Evolutionary conservation across 257 asterid species (phyloP).

Genomic region (Gynochthodes officinalis): DNA sequence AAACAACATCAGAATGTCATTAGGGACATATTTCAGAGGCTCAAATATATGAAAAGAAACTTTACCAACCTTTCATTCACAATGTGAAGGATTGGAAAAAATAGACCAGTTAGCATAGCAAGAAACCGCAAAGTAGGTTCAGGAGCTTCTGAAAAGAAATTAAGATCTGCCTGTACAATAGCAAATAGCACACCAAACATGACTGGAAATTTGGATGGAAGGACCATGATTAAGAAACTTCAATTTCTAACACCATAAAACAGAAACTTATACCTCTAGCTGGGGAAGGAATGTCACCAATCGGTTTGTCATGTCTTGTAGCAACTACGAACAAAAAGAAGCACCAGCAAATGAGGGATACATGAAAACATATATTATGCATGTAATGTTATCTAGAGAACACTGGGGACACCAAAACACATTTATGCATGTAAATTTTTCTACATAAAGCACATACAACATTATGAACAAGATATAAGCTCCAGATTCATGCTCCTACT

Average conservation of each 20-base stretch:
- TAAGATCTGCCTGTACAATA: conserved; percentile 77
- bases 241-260: conserved; percentile 13
- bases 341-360: conserved; percentile 10
- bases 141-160: conserved; percentile 72
- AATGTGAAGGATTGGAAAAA: conserved; percentile 76
- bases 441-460: not conserved
- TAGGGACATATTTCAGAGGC: not conserved
- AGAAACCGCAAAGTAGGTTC: conserved; percentile 80
- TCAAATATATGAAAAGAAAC: conserved; percentile 10
- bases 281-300: conserved; percentile 89
- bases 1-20: too few relatives aligned
- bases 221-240: conserved; percentile 16
- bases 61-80: conserved; percentile 78
- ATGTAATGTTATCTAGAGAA: not conserved
- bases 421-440: not conserved
- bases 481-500: not conserved
- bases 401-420: too few relatives aligned
- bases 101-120: conserved; percentile 93
- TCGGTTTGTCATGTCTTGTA: conserved; percentile 76
- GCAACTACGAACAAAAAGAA: conserved; percentile 66
- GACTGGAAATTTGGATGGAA: conserved; percentile 20
- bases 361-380: not conserved
- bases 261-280: conserved; percentile 61
- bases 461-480: conserved; percentile 1
- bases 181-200: conserved; percentile 25